Evolutionary conservation across 1,284 basidiomycete species (phyloP).

Genomic region (Trametes sp.): DNA sequence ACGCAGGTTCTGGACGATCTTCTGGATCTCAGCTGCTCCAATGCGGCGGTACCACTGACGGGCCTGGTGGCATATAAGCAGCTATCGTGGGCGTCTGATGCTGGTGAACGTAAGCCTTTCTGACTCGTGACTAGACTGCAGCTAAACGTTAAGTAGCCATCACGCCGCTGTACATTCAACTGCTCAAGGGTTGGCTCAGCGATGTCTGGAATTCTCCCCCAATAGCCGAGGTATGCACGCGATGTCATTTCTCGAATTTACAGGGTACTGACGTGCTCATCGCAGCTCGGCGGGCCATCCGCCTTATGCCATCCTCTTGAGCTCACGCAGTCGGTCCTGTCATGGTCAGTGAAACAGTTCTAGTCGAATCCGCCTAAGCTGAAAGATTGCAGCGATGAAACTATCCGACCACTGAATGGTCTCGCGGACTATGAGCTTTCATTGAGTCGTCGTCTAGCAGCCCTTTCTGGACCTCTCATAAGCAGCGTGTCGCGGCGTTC

Average conservation of each 20-base stretch:
- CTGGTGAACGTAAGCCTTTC: slow-evolving; percentile 44
- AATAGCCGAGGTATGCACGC: slow-evolving; percentile 27
- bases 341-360: too few species aligned
- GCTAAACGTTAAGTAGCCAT: too few species aligned
- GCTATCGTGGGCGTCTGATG: slow-evolving; percentile 57
- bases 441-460: slow-evolving; percentile 33
- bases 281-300: slow-evolving; percentile 36
- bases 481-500: slow-evolving; percentile 15
- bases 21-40: slow-evolving; percentile 22
- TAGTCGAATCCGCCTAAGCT: too few species aligned
- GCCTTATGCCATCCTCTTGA: slow-evolving; percentile 39
- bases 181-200: slow-evolving; percentile 58
- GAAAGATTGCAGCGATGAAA: slow-evolving; percentile 37
- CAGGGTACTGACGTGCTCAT: too few species aligned
- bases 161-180: slow-evolving; percentile 41
- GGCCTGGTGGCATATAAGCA: slow-evolving; percentile 63
- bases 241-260: too few species aligned
- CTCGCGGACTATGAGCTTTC: slow-evolving; percentile 31
- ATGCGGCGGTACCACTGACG: slow-evolving; percentile 37
- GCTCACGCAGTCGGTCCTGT: slow-evolving; percentile 32
- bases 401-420: slow-evolving; percentile 28
- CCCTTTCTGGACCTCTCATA: slow-evolving; percentile 17
- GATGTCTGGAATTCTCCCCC: slow-evolving; percentile 50
- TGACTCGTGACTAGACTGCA: too few species aligned
- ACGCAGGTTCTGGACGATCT: slow-evolving; percentile 21